Conservation (phyloP, 768 basidiomycete genomes). For the Lentinula lateritia region DNA sequence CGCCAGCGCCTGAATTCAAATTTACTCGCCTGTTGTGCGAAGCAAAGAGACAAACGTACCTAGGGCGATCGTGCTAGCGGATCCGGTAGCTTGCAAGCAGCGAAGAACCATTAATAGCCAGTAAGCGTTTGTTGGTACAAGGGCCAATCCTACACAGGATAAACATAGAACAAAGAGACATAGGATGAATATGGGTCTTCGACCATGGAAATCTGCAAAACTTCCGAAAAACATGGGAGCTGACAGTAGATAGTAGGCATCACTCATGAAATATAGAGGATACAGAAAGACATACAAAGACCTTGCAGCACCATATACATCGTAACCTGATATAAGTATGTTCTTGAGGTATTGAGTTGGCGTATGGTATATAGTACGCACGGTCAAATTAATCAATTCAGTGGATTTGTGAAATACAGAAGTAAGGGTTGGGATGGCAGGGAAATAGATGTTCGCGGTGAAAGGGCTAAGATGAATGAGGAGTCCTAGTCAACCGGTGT, state of each 20-base stretch:
- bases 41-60: conserved; percentile 29
- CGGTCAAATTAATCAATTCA: conserved; percentile 75
- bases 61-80: conserved; percentile 41
- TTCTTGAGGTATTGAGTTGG: conserved; percentile 7
- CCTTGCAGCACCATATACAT: conserved; percentile 71
- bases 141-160: conserved; percentile 59
- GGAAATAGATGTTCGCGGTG: conserved; percentile 75
- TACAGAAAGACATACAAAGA: conserved; percentile 33
- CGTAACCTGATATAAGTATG: conserved; percentile 35
- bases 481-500: neutral
- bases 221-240: conserved; percentile 71
- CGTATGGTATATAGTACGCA: conserved; percentile 23
- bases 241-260: conserved; percentile 13
- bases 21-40: neutral
- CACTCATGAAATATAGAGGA: neutral
- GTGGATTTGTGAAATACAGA: conserved; percentile 56
- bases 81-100: conserved; percentile 4
- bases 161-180: conserved; percentile 60
- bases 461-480: conserved; percentile 42
- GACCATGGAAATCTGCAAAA: conserved; percentile 59
- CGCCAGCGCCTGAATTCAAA: conserved; percentile 51
- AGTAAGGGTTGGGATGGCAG: conserved; percentile 68
- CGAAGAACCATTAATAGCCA: conserved; percentile 57
- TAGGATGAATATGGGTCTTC: conserved; percentile 55
- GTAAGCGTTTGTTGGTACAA: conserved; percentile 51